A percentile compares a stretch with the other conserved stretches of the same genome.
Evolutionary conservation across 768 basidiomycete species (phyloP).

Genomic region (Russula earlei): DNA sequence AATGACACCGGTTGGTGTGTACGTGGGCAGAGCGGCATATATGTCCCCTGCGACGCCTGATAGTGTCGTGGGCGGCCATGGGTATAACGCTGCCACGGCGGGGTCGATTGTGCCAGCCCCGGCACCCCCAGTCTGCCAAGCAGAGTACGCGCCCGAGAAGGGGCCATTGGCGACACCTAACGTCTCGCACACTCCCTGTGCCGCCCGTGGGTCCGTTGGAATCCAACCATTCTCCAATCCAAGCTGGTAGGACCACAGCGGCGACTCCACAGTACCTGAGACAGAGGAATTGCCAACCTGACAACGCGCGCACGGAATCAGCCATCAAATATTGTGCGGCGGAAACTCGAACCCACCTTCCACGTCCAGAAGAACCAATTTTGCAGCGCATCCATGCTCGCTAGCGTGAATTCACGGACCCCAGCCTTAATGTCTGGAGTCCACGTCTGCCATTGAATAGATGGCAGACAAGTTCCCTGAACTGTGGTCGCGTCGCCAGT

Average conservation of each 20-base stretch:
- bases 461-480: conserved; percentile 31
- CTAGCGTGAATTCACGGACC: conserved; percentile 40
- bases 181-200: conserved; percentile 54
- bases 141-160: conserved; percentile 39
- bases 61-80: conserved; percentile 49
- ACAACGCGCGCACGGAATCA: background rate
- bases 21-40: conserved; percentile 42
- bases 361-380: conserved; percentile 77
- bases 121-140: conserved; percentile 62
- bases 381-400: conserved; percentile 57
- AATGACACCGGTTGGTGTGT: conserved; percentile 51
- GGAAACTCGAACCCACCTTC: conserved; percentile 38
- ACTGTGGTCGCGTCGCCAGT: conserved; percentile 21
- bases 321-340: background rate
- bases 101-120: conserved; percentile 42
- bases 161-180: conserved; percentile 33
- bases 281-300: conserved; percentile 50
- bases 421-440: conserved; percentile 41
- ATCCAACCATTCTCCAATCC: conserved; percentile 71
- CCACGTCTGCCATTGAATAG: conserved; percentile 46
- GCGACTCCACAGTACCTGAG: conserved; percentile 39
- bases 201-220: conserved; percentile 58
- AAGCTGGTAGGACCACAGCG: conserved; percentile 65
- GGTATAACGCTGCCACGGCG: conserved; percentile 34
- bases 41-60: conserved; percentile 31